Percentiles rank a stretch among this genome's conserved stretches.
These are phyloP conservation scores for Byssoonygena ceratinophila DNA, from an alignment of 2,329 filamentous ascomycete genomes.

Conservation along the genomic window DNA sequence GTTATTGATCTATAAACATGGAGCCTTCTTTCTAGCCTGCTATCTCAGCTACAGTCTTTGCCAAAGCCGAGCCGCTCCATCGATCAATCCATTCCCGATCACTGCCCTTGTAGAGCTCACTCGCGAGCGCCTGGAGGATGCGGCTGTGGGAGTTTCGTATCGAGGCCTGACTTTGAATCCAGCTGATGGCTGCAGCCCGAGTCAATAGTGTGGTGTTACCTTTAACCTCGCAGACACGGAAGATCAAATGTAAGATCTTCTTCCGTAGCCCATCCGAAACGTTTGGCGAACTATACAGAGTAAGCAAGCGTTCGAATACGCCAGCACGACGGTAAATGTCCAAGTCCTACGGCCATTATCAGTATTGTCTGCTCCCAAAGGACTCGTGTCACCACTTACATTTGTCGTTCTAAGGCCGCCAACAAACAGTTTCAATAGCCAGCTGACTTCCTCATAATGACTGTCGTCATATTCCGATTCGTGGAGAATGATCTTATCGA, in stretches of 20 bases:
- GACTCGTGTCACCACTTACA: conserved; percentile 29
- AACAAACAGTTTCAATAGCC: conserved; percentile 62
- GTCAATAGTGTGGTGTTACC: conserved; percentile 75
- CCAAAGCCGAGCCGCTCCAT: conserved; percentile 52
- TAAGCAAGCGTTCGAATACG: conserved; percentile 65
- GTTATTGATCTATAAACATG: neutral
- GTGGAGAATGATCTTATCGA: conserved; percentile 62
- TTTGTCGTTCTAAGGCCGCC: conserved; percentile 50
- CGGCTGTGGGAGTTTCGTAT: conserved; percentile 37
- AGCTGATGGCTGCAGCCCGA: conserved; percentile 61
- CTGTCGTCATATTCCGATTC: conserved; percentile 62
- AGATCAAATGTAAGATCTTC: conserved; percentile 53
- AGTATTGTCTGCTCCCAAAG: neutral
- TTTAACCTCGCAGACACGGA: conserved; percentile 55
- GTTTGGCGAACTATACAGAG: conserved; percentile 57
- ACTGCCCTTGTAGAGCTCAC: conserved; percentile 52
- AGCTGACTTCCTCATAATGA: conserved; percentile 61
- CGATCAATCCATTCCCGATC: conserved; percentile 53
- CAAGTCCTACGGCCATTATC: conserved; percentile 30
- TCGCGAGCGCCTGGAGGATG: conserved; percentile 47
- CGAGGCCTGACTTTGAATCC: conserved; percentile 56
- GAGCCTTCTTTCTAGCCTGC: conserved; percentile 9
- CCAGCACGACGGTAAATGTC: conserved; percentile 44
- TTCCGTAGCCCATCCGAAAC: conserved; percentile 50
- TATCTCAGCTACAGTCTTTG: conserved; percentile 23